Conservation (phyloP, 345 rosid species). For the Aquilaria sinensis region DNA sequence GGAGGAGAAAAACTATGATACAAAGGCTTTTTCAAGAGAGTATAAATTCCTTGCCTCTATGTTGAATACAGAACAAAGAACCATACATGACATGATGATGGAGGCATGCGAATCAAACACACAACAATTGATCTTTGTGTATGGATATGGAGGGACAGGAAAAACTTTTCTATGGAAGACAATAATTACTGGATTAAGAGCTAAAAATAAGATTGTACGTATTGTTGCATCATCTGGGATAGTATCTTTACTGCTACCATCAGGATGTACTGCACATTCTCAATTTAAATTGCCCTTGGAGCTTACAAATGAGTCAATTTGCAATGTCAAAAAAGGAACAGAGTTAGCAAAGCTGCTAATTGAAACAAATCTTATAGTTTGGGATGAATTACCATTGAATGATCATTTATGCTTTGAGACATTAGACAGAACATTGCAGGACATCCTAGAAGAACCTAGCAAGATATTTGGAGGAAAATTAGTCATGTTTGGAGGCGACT, state of each 20-base stretch:
- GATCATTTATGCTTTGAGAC: conserved; percentile 5
- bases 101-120: not conserved
- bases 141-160: not conserved
- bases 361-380: not conserved
- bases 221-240: not conserved
- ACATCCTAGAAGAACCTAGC: not conserved
- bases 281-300: conserved; percentile 8
- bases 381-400: conserved; percentile 12
- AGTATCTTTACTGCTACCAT: not conserved
- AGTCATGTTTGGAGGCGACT: too few relatives aligned
- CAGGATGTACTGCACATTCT: conserved; percentile 2
- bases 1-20: not conserved
- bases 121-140: too few relatives aligned
- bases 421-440: not conserved
- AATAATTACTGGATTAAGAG: not conserved
- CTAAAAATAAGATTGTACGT: not conserved
- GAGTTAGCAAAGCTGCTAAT: not conserved
- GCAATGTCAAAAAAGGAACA: conserved; percentile 1
- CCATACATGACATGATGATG: not conserved
- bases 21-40: not conserved
- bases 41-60: not conserved
- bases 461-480: not conserved
- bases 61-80: not conserved
- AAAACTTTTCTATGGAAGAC: not conserved
- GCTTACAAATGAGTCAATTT: not conserved